Conservation (phyloP, 179 eudicot genomes). For the Pouteria campechiana region DNA sequence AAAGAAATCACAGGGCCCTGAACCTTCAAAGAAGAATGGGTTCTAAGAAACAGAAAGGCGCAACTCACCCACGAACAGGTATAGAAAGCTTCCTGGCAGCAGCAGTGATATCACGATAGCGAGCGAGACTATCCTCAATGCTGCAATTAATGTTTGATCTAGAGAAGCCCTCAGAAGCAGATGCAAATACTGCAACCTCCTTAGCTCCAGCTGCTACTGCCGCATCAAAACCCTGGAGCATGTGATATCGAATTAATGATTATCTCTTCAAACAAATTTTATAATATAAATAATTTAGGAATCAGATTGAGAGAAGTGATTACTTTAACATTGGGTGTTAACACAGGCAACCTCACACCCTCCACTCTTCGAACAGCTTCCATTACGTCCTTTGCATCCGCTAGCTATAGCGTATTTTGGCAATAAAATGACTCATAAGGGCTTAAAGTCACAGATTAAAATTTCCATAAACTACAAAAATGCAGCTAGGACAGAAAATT, state of each 20-base stretch:
- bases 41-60: not conserved
- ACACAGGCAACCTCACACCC: conserved; percentile 55
- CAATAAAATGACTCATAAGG: not conserved
- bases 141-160: conserved; percentile 85
- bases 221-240: conserved; percentile 81
- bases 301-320: conserved; percentile 3
- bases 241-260: not conserved
- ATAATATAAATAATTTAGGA: not conserved
- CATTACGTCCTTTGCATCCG: conserved; percentile 85
- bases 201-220: conserved; percentile 90
- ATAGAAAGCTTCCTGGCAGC: conserved; percentile 51
- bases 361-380: conserved; percentile 40
- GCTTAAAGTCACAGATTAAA: too few relatives aligned
- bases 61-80: conserved; percentile 93
- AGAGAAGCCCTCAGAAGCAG: conserved; percentile 95
- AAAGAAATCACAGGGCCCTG: too few relatives aligned
- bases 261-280: not conserved
- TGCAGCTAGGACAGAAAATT: too few relatives aligned
- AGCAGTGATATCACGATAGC: conserved; percentile 57
- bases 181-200: conserved; percentile 93
- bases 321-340: conserved; percentile 91
- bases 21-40: not conserved
- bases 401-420: conserved; percentile 50
- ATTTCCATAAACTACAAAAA: too few relatives aligned
- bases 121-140: conserved; percentile 79